phyloP scores from a whole-genome alignment of 2,329 filamentous ascomycete genomes.

The Alternaria consortialis region DNA sequence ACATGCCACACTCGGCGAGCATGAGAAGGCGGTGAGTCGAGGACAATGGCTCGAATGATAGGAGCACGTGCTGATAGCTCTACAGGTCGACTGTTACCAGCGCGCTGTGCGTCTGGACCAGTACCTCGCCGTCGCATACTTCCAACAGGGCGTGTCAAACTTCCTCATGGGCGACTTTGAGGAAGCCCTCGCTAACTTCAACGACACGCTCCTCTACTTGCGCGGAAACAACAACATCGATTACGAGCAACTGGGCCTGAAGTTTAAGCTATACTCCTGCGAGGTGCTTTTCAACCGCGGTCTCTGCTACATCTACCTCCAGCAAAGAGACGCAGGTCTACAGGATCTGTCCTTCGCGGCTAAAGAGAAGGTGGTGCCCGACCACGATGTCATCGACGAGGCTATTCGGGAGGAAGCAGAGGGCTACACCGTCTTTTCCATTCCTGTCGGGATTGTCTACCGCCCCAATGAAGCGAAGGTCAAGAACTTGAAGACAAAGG shows the following conservation, averaged over 20 bases:
- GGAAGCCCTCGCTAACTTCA: constrained; percentile 97
- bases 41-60: not conserved
- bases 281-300: constrained; percentile 98
- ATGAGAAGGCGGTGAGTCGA: constrained; percentile 85
- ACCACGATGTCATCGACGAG: constrained; percentile 98
- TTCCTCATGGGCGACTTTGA: constrained; percentile 97
- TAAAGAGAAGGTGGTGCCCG: constrained; percentile 94
- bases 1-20: constrained; percentile 93
- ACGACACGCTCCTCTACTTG: constrained; percentile 93
- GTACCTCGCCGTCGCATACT: constrained; percentile 97
- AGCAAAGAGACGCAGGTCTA: constrained; percentile 89
- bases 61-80: constrained; percentile 28
- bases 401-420: constrained; percentile 93
- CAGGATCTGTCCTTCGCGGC: constrained; percentile 89
- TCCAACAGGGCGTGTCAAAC: constrained; percentile 98
- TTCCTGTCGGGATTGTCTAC: constrained; percentile 94
- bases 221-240: constrained; percentile 97
- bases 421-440: constrained; percentile 99
- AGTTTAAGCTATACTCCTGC: constrained; percentile 97
- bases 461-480: constrained; percentile 97
- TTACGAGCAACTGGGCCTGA: constrained; percentile 92
- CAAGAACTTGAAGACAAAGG: constrained; percentile 96
- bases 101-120: constrained; percentile 88
- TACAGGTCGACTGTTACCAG: constrained; percentile 92
- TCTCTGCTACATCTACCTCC: constrained; percentile 95